Percentiles rank a stretch among this genome's conserved stretches.
Evolutionary conservation across 164 flowering plant species (phyloP).

Genomic region (Brasenia schreberi): DNA sequence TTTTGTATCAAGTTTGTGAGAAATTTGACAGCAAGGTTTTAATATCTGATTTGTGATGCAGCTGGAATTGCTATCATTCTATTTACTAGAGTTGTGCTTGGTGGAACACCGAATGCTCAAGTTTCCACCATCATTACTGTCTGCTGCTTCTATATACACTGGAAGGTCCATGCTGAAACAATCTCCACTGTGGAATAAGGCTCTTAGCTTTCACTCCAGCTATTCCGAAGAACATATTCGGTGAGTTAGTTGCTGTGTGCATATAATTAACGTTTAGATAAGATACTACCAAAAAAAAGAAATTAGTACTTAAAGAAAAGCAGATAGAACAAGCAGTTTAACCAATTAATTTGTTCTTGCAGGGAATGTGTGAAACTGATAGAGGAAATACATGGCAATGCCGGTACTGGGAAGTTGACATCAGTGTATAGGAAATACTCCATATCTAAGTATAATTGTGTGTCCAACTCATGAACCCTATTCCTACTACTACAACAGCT

Average conservation of each 20-base stretch:
- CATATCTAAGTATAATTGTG: no score
- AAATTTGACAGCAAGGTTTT: not conserved
- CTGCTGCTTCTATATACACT: slow-evolving; percentile 73
- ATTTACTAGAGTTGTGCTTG: slow-evolving; percentile 58
- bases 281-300: no score
- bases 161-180: slow-evolving; percentile 45
- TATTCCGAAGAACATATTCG: slow-evolving; percentile 47
- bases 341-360: no score
- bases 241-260: slow-evolving; percentile 27
- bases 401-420: no score
- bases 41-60: slow-evolving; percentile 9
- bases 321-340: no score
- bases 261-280: no score
- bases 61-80: slow-evolving; percentile 72
- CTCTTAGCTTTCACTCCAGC: slow-evolving; percentile 32
- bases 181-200: slow-evolving; percentile 39
- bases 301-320: no score
- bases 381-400: no score
- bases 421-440: no score
- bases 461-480: no score
- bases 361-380: no score
- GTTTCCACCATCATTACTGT: slow-evolving; percentile 65
- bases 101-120: slow-evolving; percentile 61
- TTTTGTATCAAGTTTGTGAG: not conserved
- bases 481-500: no score